Conservation (phyloP, 2,329 filamentous ascomycete genomes). For the Stachybotrys elegans region DNA sequence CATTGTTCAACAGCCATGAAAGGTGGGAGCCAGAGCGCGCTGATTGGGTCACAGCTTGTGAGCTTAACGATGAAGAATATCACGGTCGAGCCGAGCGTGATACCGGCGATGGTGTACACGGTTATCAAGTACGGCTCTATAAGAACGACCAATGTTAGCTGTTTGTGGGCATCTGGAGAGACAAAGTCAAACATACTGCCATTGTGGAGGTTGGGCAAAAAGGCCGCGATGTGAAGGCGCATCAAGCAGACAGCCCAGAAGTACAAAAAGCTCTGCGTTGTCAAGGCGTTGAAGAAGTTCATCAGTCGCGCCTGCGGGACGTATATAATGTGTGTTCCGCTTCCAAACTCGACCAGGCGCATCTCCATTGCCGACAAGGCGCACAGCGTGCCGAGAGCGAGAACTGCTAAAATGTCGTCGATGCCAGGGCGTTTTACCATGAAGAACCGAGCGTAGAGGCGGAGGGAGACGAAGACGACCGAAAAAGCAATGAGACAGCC, state of each 20-base stretch:
- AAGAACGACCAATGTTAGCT: neutral
- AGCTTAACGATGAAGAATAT: conserved; percentile 13
- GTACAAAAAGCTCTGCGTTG: conserved; percentile 14
- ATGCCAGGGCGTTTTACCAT: neutral
- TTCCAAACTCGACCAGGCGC: conserved; percentile 1
- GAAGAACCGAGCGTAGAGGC: neutral
- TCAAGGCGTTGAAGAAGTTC: conserved; percentile 3
- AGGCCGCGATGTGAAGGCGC: conserved; percentile 27
- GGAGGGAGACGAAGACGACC: neutral
- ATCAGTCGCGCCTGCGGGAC: neutral
- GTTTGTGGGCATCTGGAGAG: neutral
- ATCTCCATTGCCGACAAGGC: conserved; percentile 3
- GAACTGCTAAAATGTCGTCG: neutral
- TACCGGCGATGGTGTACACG: neutral
- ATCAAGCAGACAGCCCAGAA: conserved; percentile 26
- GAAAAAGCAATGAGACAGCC: conserved; percentile 1
- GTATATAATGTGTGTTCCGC: conserved; percentile 3
- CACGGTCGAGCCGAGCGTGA: conserved; percentile 9
- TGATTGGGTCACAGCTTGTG: conserved; percentile 16
- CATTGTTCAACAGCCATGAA: conserved; percentile 17
- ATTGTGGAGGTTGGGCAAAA: conserved; percentile 26
- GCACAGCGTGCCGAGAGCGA: neutral
- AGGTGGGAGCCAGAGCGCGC: conserved; percentile 14
- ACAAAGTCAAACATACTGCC: conserved; percentile 21
- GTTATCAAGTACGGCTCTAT: neutral